Conservation (phyloP, 2,329 filamentous ascomycete species). For the Alternaria ethzedia region DNA sequence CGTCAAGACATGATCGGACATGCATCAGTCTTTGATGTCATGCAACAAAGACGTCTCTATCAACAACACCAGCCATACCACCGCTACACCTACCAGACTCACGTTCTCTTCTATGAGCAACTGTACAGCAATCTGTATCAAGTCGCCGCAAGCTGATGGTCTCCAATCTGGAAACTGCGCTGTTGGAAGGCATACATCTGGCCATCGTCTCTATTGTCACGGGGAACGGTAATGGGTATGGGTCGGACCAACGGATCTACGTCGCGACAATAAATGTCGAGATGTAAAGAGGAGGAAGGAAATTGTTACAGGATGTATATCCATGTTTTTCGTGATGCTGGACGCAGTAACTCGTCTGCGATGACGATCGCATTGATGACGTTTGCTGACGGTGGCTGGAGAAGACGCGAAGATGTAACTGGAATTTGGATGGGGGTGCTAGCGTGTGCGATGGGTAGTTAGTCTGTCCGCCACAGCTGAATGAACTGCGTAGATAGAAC, state of each 20-base stretch:
- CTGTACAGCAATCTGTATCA: neutral
- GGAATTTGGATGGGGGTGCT: neutral
- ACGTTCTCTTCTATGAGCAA: neutral
- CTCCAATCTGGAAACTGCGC: neutral
- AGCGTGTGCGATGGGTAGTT: constrained; percentile 1
- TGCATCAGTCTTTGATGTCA: neutral
- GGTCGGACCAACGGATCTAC: neutral
- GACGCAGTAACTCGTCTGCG: constrained; percentile 24
- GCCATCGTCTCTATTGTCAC: neutral
- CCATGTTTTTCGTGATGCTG: constrained; percentile 8
- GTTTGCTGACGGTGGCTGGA: neutral
- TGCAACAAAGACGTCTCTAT: constrained; percentile 6
- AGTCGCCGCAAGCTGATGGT: neutral
- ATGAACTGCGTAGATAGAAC: neutral
- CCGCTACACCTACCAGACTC: constrained; percentile 11
- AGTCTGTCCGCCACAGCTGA: constrained; percentile 1
- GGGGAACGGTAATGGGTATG: neutral
- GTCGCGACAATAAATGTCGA: constrained; percentile 10
- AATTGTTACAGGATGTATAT: constrained; percentile 16
- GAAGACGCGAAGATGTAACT: neutral
- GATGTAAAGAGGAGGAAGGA: constrained; percentile 19
- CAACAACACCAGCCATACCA: constrained; percentile 11
- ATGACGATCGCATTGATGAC: constrained; percentile 9
- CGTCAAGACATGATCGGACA: constrained; percentile 41
- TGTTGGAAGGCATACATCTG: neutral